Evolutionary conservation across 1,284 basidiomycete species (phyloP).

Genomic region (Cutaneotrichosporon dermatis): DNA sequence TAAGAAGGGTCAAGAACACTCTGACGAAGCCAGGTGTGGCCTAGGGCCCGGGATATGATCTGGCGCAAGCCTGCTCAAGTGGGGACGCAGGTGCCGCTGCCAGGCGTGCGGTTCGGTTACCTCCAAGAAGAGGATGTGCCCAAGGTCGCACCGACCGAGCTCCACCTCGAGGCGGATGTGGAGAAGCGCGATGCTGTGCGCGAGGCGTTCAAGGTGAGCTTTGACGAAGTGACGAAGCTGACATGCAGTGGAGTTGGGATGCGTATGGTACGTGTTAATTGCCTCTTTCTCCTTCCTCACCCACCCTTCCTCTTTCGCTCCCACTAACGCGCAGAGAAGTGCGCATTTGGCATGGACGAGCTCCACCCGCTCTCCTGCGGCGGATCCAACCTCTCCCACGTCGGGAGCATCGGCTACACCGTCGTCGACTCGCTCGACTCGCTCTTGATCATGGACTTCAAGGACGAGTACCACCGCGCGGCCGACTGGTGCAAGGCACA

Average conservation of each 20-base stretch:
- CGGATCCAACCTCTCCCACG: slow-evolving; percentile 70
- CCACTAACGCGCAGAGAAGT: slow-evolving; percentile 54
- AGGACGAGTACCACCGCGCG: slow-evolving; percentile 72
- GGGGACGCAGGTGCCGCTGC: background rate
- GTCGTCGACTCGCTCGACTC: slow-evolving; percentile 80
- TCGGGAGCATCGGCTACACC: slow-evolving; percentile 78
- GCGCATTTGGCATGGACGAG: slow-evolving; percentile 81
- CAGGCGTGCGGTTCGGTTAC: slow-evolving; percentile 3
- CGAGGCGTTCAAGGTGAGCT: slow-evolving; percentile 67
- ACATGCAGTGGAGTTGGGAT: slow-evolving; percentile 65
- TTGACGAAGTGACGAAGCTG: background rate
- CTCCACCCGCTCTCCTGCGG: slow-evolving; percentile 72
- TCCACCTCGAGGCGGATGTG: slow-evolving; percentile 54
- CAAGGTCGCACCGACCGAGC: background rate
- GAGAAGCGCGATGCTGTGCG: slow-evolving; percentile 64
- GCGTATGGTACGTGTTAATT: slow-evolving; percentile 59
- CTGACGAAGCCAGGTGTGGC: background rate
- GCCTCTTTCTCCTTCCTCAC: background rate
- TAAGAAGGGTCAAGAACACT: too few species aligned
- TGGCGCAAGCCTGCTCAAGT: background rate
- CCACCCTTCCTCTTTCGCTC: too few species aligned
- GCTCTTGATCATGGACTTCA: slow-evolving; percentile 76
- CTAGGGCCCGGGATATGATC: background rate
- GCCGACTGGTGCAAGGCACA: slow-evolving; percentile 69
- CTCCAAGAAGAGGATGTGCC: background rate